Evolutionary conservation across 768 basidiomycete genomes (phyloP).

Genomic region (Termitomyces bulborhizus): DNA sequence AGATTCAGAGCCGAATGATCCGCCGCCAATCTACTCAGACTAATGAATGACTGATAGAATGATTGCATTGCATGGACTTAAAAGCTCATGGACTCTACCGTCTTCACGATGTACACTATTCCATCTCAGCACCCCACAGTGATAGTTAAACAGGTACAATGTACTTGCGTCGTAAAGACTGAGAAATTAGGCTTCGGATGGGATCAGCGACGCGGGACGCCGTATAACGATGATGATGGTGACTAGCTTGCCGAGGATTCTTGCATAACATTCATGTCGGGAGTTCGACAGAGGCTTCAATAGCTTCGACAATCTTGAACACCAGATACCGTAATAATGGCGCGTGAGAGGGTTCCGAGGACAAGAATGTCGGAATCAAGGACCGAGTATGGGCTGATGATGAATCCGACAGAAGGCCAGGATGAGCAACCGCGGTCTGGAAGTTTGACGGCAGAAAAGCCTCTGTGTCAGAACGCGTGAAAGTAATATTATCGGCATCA

Average conservation of each 20-base stretch:
- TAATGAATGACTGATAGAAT: neutral
- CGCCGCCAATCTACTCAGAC: slow-evolving; percentile 3
- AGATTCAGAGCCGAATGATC: slow-evolving; percentile 8
- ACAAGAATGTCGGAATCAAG: neutral
- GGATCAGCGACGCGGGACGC: slow-evolving; percentile 1
- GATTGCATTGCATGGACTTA: neutral
- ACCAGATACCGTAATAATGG: slow-evolving; percentile 20
- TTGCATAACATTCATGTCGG: slow-evolving; percentile 1
- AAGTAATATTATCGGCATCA: neutral
- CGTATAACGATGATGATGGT: neutral
- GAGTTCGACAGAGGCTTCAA: slow-evolving; percentile 7
- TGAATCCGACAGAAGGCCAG: slow-evolving; percentile 5
- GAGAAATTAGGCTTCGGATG: neutral
- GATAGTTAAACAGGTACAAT: slow-evolving; percentile 1
- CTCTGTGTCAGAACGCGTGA: neutral
- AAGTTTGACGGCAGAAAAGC: neutral
- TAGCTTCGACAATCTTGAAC: slow-evolving; percentile 17
- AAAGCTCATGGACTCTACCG: neutral
- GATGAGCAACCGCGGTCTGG: neutral
- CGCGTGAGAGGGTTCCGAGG: slow-evolving; percentile 12
- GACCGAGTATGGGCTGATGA: neutral
- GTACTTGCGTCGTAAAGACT: neutral
- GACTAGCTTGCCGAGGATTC: neutral
- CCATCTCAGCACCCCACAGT: neutral
- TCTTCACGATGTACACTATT: neutral